These are phyloP conservation scores for Patellaria atrata DNA, from an alignment of 495 filamentous ascomycete species.

Conservation along the genomic window DNA sequence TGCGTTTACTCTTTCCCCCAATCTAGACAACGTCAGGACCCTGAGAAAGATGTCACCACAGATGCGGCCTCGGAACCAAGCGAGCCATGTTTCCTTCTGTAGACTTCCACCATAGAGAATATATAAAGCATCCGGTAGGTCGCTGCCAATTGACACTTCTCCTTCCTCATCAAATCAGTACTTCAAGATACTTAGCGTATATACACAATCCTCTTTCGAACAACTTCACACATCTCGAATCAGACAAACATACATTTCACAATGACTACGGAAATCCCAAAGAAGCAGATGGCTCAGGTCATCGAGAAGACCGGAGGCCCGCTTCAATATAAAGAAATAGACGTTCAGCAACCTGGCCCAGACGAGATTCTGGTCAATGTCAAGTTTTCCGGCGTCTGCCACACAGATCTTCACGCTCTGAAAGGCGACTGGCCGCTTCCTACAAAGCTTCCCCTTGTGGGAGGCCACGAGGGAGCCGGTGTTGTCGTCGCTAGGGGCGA, in stretches of 20 bases:
- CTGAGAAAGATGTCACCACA: too few species aligned
- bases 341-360: slow-evolving; percentile 60
- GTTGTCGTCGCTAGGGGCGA: slow-evolving; percentile 66
- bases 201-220: neutral
- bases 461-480: slow-evolving; percentile 85
- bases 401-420: slow-evolving; percentile 68
- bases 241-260: slow-evolving; percentile 4
- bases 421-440: slow-evolving; percentile 78
- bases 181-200: too few species aligned
- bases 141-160: too few species aligned
- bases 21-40: too few species aligned
- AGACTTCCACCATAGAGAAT: too few species aligned
- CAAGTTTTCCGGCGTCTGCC: slow-evolving; percentile 86
- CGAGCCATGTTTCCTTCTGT: too few species aligned
- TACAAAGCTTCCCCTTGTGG: slow-evolving; percentile 70
- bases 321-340: slow-evolving; percentile 66
- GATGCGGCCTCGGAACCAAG: too few species aligned
- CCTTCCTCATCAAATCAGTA: too few species aligned
- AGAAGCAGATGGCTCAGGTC: slow-evolving; percentile 76
- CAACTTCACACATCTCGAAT: neutral
- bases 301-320: slow-evolving; percentile 63
- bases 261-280: slow-evolving; percentile 39
- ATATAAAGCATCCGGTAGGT: too few species aligned
- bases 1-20: too few species aligned
- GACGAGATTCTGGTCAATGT: slow-evolving; percentile 87